Conservation (phyloP, 352 stramenopile genomes). For the Hyaloperonospora brassicae region DNA sequence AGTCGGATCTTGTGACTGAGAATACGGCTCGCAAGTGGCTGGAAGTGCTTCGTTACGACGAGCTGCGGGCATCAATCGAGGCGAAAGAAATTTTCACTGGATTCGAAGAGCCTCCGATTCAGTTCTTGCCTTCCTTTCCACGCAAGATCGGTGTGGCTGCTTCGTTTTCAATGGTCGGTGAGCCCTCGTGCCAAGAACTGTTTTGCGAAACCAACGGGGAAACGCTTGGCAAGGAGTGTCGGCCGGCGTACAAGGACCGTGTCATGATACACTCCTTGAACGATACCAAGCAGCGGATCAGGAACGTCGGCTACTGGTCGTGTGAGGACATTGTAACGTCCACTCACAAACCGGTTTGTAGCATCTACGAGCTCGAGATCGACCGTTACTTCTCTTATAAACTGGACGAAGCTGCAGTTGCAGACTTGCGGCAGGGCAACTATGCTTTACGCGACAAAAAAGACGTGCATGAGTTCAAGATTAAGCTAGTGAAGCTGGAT, state of each 20-base stretch:
- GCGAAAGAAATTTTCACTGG: conserved; percentile 81
- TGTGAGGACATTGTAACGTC: conserved; percentile 60
- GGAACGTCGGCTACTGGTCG: conserved; percentile 54
- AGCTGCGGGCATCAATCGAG: conserved; percentile 60
- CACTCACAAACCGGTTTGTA: conserved; percentile 69
- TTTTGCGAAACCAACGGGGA: too few species aligned
- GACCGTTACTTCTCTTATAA: conserved; percentile 71
- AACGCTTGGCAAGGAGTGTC: conserved; percentile 18
- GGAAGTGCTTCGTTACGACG: conserved; percentile 65
- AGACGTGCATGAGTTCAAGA: conserved; percentile 57
- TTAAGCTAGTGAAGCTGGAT: conserved; percentile 68
- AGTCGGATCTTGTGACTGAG: conserved; percentile 52
- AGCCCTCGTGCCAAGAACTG: conserved; percentile 48
- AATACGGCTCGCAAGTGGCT: conserved; percentile 60
- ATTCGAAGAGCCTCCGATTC: conserved; percentile 72
- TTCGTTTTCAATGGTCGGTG: conserved; percentile 57
- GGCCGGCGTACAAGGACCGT: conserved; percentile 66
- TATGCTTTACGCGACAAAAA: conserved; percentile 48
- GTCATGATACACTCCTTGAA: conserved; percentile 62
- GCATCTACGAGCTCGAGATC: conserved; percentile 62
- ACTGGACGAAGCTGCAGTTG: conserved; percentile 38
- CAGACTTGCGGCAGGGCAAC: conserved; percentile 40
- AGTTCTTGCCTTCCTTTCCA: conserved; percentile 68
- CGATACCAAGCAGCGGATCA: conserved; percentile 50
- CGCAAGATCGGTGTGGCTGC: conserved; percentile 47